Conservation (phyloP, 2,329 filamentous ascomycete species). For the Penicillium oxalicum region DNA sequence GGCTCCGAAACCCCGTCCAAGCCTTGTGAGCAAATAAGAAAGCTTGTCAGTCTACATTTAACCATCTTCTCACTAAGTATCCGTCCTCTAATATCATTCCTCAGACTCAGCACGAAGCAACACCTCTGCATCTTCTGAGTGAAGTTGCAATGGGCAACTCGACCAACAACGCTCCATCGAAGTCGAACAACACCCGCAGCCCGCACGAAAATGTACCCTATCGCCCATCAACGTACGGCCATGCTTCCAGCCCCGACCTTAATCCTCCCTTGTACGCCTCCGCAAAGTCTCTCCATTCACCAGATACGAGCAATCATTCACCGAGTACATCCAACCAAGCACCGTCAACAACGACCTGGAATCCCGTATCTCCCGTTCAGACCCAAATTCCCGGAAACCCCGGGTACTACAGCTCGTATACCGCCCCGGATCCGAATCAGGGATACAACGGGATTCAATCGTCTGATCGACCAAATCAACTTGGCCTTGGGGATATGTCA, state of each 20-base stretch:
- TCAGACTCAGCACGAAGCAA: conserved; percentile 22
- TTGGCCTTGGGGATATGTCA: conserved; percentile 17
- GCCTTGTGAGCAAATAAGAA: background rate
- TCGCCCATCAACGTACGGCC: conserved; percentile 4
- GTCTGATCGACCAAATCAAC: background rate
- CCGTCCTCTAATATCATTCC: background rate
- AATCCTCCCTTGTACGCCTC: background rate
- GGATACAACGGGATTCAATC: conserved; percentile 1
- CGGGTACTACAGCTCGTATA: conserved; percentile 10
- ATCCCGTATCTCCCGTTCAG: conserved; percentile 10
- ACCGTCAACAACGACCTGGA: conserved; percentile 10
- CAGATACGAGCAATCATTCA: too few species aligned
- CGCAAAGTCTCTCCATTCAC: conserved; percentile 3
- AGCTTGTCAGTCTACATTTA: too few species aligned
- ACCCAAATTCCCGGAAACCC: conserved; percentile 4
- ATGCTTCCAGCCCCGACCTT: background rate
- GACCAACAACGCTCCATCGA: conserved; percentile 6
- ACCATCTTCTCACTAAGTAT: too few species aligned
- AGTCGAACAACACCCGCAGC: background rate
- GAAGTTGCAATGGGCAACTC: conserved; percentile 39
- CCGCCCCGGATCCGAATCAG: background rate
- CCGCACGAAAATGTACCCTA: conserved; percentile 6
- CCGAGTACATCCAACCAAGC: conserved; percentile 1
- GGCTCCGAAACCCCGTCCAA: conserved; percentile 10
- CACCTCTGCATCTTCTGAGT: conserved; percentile 33